Evolutionary conservation across 805 yeast species (phyloP), one percentile per base, ranked within the genome.

Genomic region (Candida palmyrensis): DNA sequence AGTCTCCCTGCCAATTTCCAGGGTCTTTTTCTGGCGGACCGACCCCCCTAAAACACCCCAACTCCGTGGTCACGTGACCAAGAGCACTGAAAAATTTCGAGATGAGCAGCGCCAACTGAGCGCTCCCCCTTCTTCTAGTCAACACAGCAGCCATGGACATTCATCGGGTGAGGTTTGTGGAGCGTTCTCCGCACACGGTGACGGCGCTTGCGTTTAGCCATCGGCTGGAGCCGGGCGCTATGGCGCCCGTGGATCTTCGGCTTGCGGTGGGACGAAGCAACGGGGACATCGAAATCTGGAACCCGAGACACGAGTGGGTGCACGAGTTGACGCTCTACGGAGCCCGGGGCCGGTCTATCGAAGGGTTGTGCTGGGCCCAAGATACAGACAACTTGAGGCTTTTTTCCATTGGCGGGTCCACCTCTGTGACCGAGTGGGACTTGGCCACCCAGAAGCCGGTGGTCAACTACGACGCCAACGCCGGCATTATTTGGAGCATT

Each of bases 271-370:
- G 96, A 19, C 73, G 97, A 55, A 75, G 86, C 29, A 89, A 92
- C 53, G 99, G 99, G 25, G 89, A 89, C 49, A 83, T 92, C 38
- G 98, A 92, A 58, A 78, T 92, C 21, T 90, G 97, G 96, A 86
- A 86, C 55, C 96, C 96, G 25, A 69, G 79, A 47, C 68, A 71
- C 40, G 73, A 75, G 47, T 89, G 97, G 97, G 62, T 76, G 33
- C 87, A 85, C 42, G 97, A 92, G 49, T 29, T 62, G 26, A 59
- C 66, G 0, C 66, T 90, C 27, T 75, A 73, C 35, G 97, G 97
- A 9, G 87, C 94, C 2, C 70, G 71, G 37, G 95, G 82, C 18
- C 72, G 94, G 39, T 78, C 96, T 6, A 74, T 92, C 34, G 99
- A 92, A 62, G 96, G 95, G 0, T 58, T 92, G 6, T 80, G 80